Base-by-base conservation (phyloP, 257 asterid genomes). In the Forsythia viridissima region DNA sequence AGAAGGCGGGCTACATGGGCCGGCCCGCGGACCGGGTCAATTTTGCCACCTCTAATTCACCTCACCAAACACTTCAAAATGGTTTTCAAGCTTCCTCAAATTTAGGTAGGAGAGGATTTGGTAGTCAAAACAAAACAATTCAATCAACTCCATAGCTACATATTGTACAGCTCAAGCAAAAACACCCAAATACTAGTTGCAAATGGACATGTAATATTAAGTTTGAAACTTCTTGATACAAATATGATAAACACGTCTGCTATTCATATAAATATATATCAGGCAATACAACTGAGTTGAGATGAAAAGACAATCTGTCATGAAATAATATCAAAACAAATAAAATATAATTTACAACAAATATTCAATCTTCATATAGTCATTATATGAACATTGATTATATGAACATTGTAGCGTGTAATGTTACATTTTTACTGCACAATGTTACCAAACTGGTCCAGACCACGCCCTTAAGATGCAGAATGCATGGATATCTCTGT, bases 401-500 rank as follows among this genome's bases (percentile, higher is more conserved):
- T 43, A 43, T 43, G 36, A 59, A 59, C 37, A 18, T 59, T 20
- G 34, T 20, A 59, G 67, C 13, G 1, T 20, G 34, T 6, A 6
- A 8, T 20, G 37, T 20, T 37, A 59, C 66, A n/a, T 8, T 41
- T 5, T 41, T 8, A 8, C 8, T 41, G 34, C 34, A 30, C 34
- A 30, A 15, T 48, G 15, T 48, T 48, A 48, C 66, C 12, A 57
- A 57, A 57, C 66, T 57, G 30, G 66, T 57, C 66, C 3, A 68
- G 24, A 57, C 71, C 40, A 5, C 46, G 46, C 82, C 6, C 73
- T 72, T 77, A 91, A 84, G 91, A 84, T 71, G 92, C 81, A 44
- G 96, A 91, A 63, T 80, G 91, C 90, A 83, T 66, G 82, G 90
- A 70, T 34, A 76, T 38, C 30, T 85, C 79, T 0, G 81, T 42